phyloP scores from a whole-genome alignment of 2,329 filamentous ascomycete species.

The Colletotrichum sp. region DNA sequence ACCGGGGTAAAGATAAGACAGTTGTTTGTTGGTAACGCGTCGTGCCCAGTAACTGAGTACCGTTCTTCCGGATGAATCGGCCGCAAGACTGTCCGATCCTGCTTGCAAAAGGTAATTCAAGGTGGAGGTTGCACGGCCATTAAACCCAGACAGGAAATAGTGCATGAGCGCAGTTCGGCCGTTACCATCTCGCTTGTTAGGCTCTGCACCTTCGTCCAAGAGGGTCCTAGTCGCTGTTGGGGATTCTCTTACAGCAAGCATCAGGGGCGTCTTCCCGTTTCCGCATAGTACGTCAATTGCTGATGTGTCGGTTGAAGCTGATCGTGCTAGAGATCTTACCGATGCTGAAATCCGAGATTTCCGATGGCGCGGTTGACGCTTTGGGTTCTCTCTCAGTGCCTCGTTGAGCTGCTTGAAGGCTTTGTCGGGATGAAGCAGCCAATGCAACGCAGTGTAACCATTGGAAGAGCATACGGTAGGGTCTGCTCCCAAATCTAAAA shows the following conservation, averaged over 20 bases:
- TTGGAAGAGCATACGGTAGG: neutral
- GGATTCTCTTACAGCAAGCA: neutral
- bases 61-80: neutral
- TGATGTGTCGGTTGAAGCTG: neutral
- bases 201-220: constrained; percentile 88
- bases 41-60: neutral
- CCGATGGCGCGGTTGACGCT: neutral
- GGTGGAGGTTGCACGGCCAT: neutral
- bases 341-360: neutral
- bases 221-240: constrained; percentile 66
- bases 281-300: neutral
- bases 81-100: neutral
- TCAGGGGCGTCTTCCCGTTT: neutral
- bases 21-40: neutral
- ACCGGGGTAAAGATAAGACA: neutral
- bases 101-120: neutral
- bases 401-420: constrained; percentile 38
- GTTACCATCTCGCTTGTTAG: constrained; percentile 49
- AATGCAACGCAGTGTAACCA: neutral
- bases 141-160: neutral
- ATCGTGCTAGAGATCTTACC: neutral
- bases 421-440: constrained; percentile 75
- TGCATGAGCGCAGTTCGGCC: neutral
- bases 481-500: neutral
- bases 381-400: neutral